Evolutionary conservation across 805 yeast genomes (phyloP).

Genomic region (Cyberlindnera suaveolens): DNA sequence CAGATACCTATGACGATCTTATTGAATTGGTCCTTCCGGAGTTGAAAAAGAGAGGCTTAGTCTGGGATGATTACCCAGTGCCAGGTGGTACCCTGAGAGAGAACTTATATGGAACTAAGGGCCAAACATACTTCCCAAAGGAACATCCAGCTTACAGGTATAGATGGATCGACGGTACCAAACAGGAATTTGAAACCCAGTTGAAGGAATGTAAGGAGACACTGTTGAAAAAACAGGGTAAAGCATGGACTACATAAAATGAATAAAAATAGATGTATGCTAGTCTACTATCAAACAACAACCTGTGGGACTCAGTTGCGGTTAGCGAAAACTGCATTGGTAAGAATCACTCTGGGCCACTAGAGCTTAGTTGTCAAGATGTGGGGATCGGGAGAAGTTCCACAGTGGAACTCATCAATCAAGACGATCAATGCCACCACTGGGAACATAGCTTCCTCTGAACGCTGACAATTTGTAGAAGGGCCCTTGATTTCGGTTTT

Average conservation of each 20-base stretch:
- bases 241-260: not conserved
- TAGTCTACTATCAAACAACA: conserved; percentile 30
- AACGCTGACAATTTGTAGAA: conserved; percentile 10
- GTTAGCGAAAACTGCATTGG: conserved; percentile 27
- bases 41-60: conserved; percentile 28
- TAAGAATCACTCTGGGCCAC: conserved; percentile 9
- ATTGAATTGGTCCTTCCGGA: conserved; percentile 32
- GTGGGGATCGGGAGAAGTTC: not conserved
- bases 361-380: conserved; percentile 11
- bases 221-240: not conserved
- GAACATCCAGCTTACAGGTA: conserved; percentile 13
- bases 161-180: conserved; percentile 22
- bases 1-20: conserved; percentile 33
- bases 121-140: conserved; percentile 11
- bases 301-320: conserved; percentile 27
- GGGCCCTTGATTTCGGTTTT: conserved; percentile 2
- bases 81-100: conserved; percentile 32
- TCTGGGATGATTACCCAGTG: conserved; percentile 30
- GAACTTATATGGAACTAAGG: conserved; percentile 19
- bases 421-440: not conserved
- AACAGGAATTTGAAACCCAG: conserved; percentile 23
- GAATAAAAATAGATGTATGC: conserved; percentile 18
- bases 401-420: not conserved
- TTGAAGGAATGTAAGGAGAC: conserved; percentile 3
- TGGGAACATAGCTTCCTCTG: not conserved